Evolutionary conservation across 2,329 filamentous ascomycete species (phyloP), one percentile per base, ranked within the genome.

Genomic region (Pseudogymnoascus sp.): DNA sequence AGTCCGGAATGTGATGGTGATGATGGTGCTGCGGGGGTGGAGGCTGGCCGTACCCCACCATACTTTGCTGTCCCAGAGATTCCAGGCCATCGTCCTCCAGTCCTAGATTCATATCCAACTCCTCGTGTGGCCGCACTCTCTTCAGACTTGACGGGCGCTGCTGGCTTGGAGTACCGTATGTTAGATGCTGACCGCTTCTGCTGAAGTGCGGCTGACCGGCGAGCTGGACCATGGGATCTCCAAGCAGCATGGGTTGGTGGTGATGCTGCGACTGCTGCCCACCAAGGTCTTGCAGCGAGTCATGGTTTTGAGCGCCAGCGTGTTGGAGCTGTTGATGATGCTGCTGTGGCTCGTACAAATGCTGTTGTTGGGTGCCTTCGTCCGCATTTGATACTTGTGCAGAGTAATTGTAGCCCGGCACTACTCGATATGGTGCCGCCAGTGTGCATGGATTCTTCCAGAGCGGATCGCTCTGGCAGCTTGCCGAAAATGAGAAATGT

Each of bases 1-100:
- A 87, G 68, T 91, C 86, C 59, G 91, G 90, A 38, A 93, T 81
- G 70, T 93, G 90, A 70, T 96, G 92, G 70, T 93, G 90, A 72
- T 96, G 90, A 63, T 76, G 75, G 37, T 79, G 77, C 68, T 74
- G 72, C 62, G 72, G 70, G 25, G 76, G 72, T 62, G 80, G 71
- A 62, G 79, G 65, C 37, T 65, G 65, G 49, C 67, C 69, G 64
- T 71, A 72, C 43, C 66, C 77, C n/a, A 81, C 79, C 71, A 86
- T 75, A 3, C 81, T 80, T 76, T 85, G 83, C 56, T 78, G 78
- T 42, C 83, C 80, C 59, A 88, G 77, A 59, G 83, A 82, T 65
- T 77, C 72, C 63, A 84, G 80, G 21, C 84, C 80, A 66, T 87
- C 76, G 16, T 67, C 63, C 60, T 68, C 66, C 67, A 75, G 70